Evolutionary conservation across 441 rosid species (phyloP).

Genomic region (Pelargonium citronellum): DNA sequence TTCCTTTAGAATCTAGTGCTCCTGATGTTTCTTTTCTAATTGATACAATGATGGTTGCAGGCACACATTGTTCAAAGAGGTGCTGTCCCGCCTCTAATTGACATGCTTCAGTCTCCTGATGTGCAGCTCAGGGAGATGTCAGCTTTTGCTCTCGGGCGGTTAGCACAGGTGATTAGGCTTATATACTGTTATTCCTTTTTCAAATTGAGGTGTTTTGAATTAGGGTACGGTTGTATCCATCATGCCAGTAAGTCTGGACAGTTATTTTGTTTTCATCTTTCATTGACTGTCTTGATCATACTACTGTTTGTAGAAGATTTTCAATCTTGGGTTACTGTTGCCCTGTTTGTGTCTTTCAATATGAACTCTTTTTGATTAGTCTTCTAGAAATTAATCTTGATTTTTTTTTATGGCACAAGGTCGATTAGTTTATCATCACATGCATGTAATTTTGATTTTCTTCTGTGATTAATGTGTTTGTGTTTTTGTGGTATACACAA

Average conservation of each 20-base stretch:
- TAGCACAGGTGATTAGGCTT: constrained; percentile 52
- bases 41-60: constrained; percentile 31
- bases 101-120: constrained; percentile 56
- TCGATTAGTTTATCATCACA: too few relatives aligned
- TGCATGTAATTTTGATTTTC: too few relatives aligned
- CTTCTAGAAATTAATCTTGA: neutral
- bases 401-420: neutral
- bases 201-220: too few relatives aligned
- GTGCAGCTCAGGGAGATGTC: constrained; percentile 67
- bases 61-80: constrained; percentile 73
- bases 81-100: constrained; percentile 51
- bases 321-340: too few relatives aligned
- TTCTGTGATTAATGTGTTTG: neutral
- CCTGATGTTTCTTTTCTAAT: neutral
- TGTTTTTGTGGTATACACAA: neutral
- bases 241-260: too few relatives aligned
- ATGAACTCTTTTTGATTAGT: neutral
- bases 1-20: neutral
- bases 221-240: too few relatives aligned
- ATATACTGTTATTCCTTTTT: neutral
- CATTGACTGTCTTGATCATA: too few relatives aligned
- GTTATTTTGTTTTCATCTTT: too few relatives aligned
- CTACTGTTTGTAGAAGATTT: too few relatives aligned
- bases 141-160: constrained; percentile 66
- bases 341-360: too few relatives aligned